phyloP scores from a whole-genome alignment of 768 basidiomycete species.

The Russula sp. region DNA sequence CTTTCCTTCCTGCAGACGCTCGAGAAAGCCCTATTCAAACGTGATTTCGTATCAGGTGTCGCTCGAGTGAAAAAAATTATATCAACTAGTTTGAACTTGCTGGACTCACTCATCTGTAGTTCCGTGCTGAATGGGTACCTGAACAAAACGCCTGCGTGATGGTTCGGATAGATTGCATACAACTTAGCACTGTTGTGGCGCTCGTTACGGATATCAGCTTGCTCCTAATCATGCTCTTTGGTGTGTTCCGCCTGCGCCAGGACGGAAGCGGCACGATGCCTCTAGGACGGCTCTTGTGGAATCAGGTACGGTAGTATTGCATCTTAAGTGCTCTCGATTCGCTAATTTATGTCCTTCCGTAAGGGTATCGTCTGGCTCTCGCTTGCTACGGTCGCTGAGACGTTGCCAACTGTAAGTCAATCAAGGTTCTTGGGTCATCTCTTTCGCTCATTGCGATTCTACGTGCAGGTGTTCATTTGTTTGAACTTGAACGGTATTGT shows the following conservation, averaged over 20 bases:
- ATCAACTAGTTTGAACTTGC: background rate
- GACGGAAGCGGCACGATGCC: background rate
- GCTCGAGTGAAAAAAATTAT: background rate
- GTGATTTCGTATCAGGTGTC: background rate
- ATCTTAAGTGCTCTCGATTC: background rate
- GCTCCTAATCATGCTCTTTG: background rate
- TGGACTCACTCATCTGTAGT: background rate
- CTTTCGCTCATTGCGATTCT: background rate
- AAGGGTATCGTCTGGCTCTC: background rate
- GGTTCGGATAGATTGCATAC: background rate
- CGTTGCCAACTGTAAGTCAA: background rate
- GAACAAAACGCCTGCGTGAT: background rate
- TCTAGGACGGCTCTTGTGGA: background rate
- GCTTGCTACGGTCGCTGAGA: background rate
- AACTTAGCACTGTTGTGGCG: background rate
- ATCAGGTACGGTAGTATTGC: background rate
- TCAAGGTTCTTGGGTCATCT: background rate
- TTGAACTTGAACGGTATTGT: background rate
- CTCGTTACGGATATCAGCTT: background rate
- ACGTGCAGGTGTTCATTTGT: background rate
- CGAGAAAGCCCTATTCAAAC: background rate
- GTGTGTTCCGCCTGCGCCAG: background rate
- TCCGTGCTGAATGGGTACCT: background rate
- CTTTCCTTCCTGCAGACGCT: no score
- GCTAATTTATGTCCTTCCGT: background rate